Percentiles rank a stretch among this genome's conserved stretches.
Evolutionary conservation across 768 basidiomycete genomes (phyloP).

Genomic region (Sutorius australiensis): DNA sequence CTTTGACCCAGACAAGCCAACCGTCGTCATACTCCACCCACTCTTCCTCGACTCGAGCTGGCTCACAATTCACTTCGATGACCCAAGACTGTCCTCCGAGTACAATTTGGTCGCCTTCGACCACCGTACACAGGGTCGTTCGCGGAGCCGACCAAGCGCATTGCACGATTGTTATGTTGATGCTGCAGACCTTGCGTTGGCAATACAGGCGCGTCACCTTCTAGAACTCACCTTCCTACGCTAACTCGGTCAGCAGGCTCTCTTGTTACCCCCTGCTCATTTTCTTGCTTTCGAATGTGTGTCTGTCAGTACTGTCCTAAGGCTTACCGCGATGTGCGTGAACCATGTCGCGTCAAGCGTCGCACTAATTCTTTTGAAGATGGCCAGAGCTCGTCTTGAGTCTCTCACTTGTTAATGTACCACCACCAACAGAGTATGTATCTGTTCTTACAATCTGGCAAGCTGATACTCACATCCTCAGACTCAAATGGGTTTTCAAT

Average conservation of each 20-base stretch:
- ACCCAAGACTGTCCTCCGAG: conserved; percentile 51
- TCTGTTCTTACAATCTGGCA: background rate
- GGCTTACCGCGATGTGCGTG: conserved; percentile 64
- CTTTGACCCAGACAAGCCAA: conserved; percentile 63
- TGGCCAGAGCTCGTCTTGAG: conserved; percentile 72
- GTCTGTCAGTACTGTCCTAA: conserved; percentile 53
- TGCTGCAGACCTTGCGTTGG: conserved; percentile 70
- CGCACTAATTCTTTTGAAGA: conserved; percentile 33
- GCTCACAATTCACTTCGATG: conserved; percentile 63
- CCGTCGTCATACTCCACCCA: conserved; percentile 66
- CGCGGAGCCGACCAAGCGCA: conserved; percentile 48
- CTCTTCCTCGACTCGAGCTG: conserved; percentile 66
- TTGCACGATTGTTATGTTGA: conserved; percentile 74
- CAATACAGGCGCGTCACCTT: conserved; percentile 48
- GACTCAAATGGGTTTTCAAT: conserved; percentile 55
- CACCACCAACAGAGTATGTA: conserved; percentile 62
- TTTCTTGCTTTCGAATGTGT: conserved; percentile 65
- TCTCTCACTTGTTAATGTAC: conserved; percentile 64
- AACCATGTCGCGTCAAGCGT: background rate
- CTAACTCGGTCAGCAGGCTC: conserved; percentile 36
- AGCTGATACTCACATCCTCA: conserved; percentile 23
- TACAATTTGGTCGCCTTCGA: conserved; percentile 79
- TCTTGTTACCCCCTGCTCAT: conserved; percentile 65
- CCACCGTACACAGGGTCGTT: conserved; percentile 59
- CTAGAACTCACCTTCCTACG: background rate